Evolutionary conservation across 1,139 yeast genomes (phyloP), one percentile per base, ranked within the genome.

Genomic region (Candida dubliniensis): DNA sequence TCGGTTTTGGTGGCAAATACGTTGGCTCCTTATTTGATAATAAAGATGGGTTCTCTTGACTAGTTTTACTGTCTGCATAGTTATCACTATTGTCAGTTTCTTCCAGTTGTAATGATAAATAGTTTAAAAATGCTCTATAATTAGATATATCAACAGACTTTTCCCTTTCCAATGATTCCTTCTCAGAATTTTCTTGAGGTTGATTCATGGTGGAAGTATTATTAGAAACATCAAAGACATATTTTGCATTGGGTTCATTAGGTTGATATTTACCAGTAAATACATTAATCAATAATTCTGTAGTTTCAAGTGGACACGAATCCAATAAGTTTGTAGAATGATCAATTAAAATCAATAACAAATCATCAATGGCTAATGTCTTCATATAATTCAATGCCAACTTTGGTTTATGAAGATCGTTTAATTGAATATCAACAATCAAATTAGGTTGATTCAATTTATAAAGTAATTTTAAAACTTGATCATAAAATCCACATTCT

Each of bases 1-100:
- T 77, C 3, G 99, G 98, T 44, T 83, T 77, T 1, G 99, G 99
- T 1, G 98, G 97, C 46, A 86, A 83, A 59, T 91, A 91, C 0
- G 96, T 87, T 1, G 95, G 93, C 26, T 61, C 60, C 30, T 27
- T 10, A 36, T 47, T 37, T 11, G 47, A 18, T 8, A 39, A 18
- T 8, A 44, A 47, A 2, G 54, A 47, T 18, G 43, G 38, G 27
- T 25, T 10, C n/a, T 45, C 47, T n/a, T 48, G 50, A 25, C 53
- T 57, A 23, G 3, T 31, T 10, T 13, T 24, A n/a, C 23, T 18
- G 3, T 37, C 40, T 12, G 12, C n/a, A 30, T 30, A 8, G 14
- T 30, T 12, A 30, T 30, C 14, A n/a, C 13, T 30, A 30, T 30
- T 30, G 9, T 30, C 32, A 12, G 58, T n/a, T 2, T 47, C 53